Base-by-base conservation (phyloP, 352 stramenopile genomes). In the Halophytophthora polymorphica region DNA sequence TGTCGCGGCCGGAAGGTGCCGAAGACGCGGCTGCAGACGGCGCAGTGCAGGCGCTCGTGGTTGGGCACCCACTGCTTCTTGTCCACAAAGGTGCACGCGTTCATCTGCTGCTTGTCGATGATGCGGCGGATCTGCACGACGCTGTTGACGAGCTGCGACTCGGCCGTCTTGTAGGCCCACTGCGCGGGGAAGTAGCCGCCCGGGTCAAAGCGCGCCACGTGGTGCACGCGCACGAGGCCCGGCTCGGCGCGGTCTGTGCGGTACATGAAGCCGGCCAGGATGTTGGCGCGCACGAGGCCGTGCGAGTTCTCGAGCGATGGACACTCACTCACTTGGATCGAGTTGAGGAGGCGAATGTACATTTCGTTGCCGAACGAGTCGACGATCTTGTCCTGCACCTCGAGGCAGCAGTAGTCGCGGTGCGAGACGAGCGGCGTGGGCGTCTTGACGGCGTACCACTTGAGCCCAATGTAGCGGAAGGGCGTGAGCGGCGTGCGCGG, bases 51-150 rank as follows among this genome's bases (percentile, higher is more conserved):
- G 23, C 83, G 79, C 58, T 76, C 71, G 49, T 82, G 66, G 64
- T 90, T 88, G 48, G 83, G 76, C 33, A 94, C 77, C 83, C 83
- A 94, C 51, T 87, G 81, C 50, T 68, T 66, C 58, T 86, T 83
- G 61, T 90, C 80, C n/a, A 94, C 72, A 35, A 92, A 89, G 38
- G 76, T 86, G 64, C 83, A 91, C 12, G 76, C 68, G 43, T 86
- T 90, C 80, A 93, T 91, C 57, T 93, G 83, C 55, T 90, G 78
- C 63, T 89, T 91, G 58, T 93, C 83, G 42, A 93, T 72, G 51
- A 93, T 76, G 25, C 83, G 77, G 28, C 78, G 73, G 52, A 92
- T 68, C 64, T 94, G 83, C 49, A 88, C 71, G 53, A 94, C 71
- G 59, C 73, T 82, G 50, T 66, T 86, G 21, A 92, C 64, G 39